These are phyloP conservation scores for Trichoderma citrinoviride DNA, from an alignment of 2,329 filamentous ascomycete genomes.

Conservation along the genomic window DNA sequence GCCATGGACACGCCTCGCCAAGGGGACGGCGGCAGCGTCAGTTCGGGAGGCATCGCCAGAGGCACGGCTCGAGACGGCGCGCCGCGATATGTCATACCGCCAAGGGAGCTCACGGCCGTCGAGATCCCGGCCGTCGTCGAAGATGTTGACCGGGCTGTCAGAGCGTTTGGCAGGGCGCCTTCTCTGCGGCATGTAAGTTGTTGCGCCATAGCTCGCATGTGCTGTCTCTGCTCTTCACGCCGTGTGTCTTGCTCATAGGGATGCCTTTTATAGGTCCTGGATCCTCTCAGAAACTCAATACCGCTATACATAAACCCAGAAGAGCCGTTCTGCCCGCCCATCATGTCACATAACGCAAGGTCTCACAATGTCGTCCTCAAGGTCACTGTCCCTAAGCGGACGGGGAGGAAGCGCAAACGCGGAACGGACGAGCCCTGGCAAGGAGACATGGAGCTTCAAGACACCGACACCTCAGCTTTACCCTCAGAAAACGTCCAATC, in stretches of 20 bases:
- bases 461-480: constrained; percentile 23
- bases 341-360: constrained; percentile 71
- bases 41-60: constrained; percentile 8
- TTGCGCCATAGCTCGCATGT: background rate
- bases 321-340: constrained; percentile 73
- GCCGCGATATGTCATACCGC: constrained; percentile 38
- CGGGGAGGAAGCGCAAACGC: constrained; percentile 79
- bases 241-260: background rate
- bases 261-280: constrained; percentile 40
- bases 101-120: constrained; percentile 39
- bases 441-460: constrained; percentile 39
- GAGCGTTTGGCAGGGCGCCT: constrained; percentile 42
- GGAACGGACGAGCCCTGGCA: constrained; percentile 68
- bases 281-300: constrained; percentile 50
- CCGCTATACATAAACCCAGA: constrained; percentile 77
- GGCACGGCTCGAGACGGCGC: constrained; percentile 25
- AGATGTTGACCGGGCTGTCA: constrained; percentile 43
- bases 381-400: constrained; percentile 81
- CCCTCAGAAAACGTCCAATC: constrained; percentile 38
- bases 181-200: constrained; percentile 40
- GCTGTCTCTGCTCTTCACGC: background rate
- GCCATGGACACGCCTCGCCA: background rate
- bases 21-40: background rate
- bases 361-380: constrained; percentile 85
- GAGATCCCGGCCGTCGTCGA: constrained; percentile 45